A percentile compares a stretch with the other conserved stretches of the same genome.
Evolutionary conservation across 2,329 filamentous ascomycete genomes (phyloP).

Genomic region (Blastomyces parvus): DNA sequence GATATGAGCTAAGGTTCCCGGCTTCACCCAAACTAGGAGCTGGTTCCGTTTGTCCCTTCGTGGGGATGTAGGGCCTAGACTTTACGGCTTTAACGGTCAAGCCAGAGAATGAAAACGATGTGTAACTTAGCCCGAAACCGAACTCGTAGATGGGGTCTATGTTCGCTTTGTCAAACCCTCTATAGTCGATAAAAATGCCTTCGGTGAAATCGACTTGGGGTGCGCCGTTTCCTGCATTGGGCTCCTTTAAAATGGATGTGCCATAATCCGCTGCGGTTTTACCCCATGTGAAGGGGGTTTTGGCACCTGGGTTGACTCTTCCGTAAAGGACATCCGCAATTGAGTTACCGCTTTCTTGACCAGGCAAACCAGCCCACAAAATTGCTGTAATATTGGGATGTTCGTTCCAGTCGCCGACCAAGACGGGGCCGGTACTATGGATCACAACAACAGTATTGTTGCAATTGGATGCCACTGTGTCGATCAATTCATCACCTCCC

Average conservation of each 20-base stretch:
- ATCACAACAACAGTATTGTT: slow-evolving; percentile 89
- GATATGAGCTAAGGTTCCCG: slow-evolving; percentile 42
- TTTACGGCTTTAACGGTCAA: slow-evolving; percentile 40
- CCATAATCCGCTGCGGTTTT: slow-evolving; percentile 46
- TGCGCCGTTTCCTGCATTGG: slow-evolving; percentile 47
- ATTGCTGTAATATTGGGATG: slow-evolving; percentile 64
- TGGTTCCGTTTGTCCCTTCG: slow-evolving; percentile 43
- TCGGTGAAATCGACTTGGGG: slow-evolving; percentile 53
- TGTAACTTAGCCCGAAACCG: slow-evolving; percentile 51
- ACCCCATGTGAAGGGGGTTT: slow-evolving; percentile 54
- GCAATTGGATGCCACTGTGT: slow-evolving; percentile 65
- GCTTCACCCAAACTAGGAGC: slow-evolving; percentile 46
- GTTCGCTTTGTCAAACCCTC: slow-evolving; percentile 41
- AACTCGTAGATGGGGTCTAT: slow-evolving; percentile 51
- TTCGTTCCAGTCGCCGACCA: slow-evolving; percentile 54
- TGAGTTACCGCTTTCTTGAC: slow-evolving; percentile 65
- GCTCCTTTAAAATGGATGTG: slow-evolving; percentile 46
- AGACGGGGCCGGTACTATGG: slow-evolving; percentile 71
- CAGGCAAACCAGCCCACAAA: slow-evolving; percentile 64
- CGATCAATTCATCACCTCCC: slow-evolving; percentile 68
- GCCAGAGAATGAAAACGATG: slow-evolving; percentile 49
- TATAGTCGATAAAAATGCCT: slow-evolving; percentile 51
- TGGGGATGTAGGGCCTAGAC: slow-evolving; percentile 44
- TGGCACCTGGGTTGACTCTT: slow-evolving; percentile 51
- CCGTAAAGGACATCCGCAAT: slow-evolving; percentile 67